Base-by-base conservation (phyloP, 2,329 filamentous ascomycete species). In the Aciculosporium take region DNA sequence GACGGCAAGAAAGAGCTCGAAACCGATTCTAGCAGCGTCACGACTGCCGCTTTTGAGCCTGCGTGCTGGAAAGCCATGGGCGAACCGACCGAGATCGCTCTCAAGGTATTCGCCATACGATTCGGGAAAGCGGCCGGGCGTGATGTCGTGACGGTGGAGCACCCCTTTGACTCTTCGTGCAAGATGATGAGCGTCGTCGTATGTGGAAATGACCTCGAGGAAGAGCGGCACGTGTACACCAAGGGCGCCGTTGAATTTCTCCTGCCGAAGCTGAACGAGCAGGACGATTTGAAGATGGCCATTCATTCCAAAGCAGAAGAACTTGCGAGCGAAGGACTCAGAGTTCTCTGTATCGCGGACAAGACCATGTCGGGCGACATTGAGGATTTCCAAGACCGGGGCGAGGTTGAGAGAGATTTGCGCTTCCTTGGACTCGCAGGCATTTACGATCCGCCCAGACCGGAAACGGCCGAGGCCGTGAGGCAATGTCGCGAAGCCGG, bases 131-230 rank as follows among this genome's bases (percentile, higher is more conserved):
- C 69, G 53, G 54, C 57, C 18, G 58, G 59, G n/a, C 50, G 55
- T 20, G 66, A 68, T 42, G 57, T 60, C 30, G 60, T 79, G 34
- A 51, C 81, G 8, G 71, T 74, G 1, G 81, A 85, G 51, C 79
- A 79, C 41, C 79, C 80, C 2, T 85, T 85, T 52, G 80, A 85
- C 55, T 84, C 79, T 0, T 74, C 74, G 29, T 73, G 80, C 58
- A 85, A 85, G 63, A 72, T 79, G 44, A 85, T 85, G 81, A 80
- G 77, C 29, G 79, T 84, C 29, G 79, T 84, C 37, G 70, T 84
- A 23, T 83, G 80, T 33, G 56, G 57, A 7, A 56, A 51, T 33
- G 56, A 54, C 2, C 15, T 57, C 13, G 59, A 60, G 20, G 53
- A 56, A 9, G 53, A 56, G 9, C 54, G 55, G 36, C 58, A 63